These are phyloP conservation scores for Scutellaria baicalensis DNA, from an alignment of 257 asterid species.

Conservation along the genomic window DNA sequence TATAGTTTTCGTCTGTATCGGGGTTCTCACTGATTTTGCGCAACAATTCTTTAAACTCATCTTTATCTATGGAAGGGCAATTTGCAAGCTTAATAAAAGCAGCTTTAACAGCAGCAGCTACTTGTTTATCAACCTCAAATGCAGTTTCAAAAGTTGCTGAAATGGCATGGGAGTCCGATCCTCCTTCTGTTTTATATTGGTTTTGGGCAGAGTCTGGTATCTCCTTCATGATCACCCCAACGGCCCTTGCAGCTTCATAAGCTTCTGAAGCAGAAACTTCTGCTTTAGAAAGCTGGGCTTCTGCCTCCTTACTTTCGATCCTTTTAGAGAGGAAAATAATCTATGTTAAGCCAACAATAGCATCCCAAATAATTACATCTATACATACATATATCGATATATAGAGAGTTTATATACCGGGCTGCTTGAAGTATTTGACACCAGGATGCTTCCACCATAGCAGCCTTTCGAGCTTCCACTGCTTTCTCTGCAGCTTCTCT, in stretches of 20 bases:
- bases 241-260: constrained; percentile 61
- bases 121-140: constrained; percentile 93
- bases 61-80: constrained; percentile 62
- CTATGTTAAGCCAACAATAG: neutral
- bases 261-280: constrained; percentile 69
- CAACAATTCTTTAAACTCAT: constrained; percentile 67
- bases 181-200: constrained; percentile 51
- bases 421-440: constrained; percentile 90
- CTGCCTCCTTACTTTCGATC: constrained; percentile 78
- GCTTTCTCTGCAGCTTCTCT: constrained; percentile 92
- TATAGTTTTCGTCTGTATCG: constrained; percentile 37
- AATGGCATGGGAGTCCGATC: constrained; percentile 51
- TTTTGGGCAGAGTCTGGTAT: constrained; percentile 42
- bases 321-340: constrained; percentile 24
- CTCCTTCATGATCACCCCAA: constrained; percentile 80
- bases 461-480: constrained; percentile 77
- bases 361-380: neutral
- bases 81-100: constrained; percentile 70
- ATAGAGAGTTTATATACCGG: constrained; percentile 29
- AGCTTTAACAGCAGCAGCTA: constrained; percentile 78
- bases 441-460: constrained; percentile 97
- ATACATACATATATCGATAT: neutral
- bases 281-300: constrained; percentile 48
- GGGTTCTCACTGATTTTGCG: constrained; percentile 80
- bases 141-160: constrained; percentile 79